Conservation (phyloP, 768 basidiomycete genomes). For the Lyophyllum atratum region DNA sequence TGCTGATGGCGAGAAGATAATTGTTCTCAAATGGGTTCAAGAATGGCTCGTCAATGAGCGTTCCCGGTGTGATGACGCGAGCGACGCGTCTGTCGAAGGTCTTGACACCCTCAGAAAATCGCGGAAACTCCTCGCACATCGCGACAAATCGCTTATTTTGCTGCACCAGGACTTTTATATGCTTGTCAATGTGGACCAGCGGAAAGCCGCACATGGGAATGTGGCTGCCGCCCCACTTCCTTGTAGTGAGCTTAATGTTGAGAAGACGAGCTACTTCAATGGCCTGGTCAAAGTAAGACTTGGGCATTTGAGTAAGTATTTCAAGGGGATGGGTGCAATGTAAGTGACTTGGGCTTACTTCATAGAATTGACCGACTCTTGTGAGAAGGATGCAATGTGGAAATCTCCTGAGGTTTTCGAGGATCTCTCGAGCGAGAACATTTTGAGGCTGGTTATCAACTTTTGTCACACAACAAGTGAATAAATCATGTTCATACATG, state of each 20-base stretch:
- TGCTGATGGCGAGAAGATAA: constrained; percentile 74
- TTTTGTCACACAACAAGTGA: constrained; percentile 3
- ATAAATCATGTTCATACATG: neutral
- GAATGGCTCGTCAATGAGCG: constrained; percentile 90
- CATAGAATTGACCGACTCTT: constrained; percentile 93
- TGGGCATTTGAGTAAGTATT: constrained; percentile 7
- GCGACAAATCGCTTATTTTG: constrained; percentile 85
- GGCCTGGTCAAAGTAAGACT: constrained; percentile 97
- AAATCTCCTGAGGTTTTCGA: constrained; percentile 70
- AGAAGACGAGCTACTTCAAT: constrained; percentile 72
- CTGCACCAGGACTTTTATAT: constrained; percentile 85
- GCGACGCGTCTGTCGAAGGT: constrained; percentile 81
- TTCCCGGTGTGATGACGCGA: constrained; percentile 91
- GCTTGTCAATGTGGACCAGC: constrained; percentile 77
- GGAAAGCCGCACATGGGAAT: constrained; percentile 94
- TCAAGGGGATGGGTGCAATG: neutral
- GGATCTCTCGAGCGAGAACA: constrained; percentile 68
- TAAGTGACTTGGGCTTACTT: constrained; percentile 53
- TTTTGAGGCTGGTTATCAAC: constrained; percentile 29
- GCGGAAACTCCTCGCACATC: constrained; percentile 89
- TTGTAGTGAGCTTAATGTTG: constrained; percentile 80
- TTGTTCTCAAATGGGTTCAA: constrained; percentile 86
- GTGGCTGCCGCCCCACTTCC: constrained; percentile 68
- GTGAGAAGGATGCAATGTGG: constrained; percentile 91
- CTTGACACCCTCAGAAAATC: constrained; percentile 47